Percentiles rank a stretch among this genome's conserved stretches.
Evolutionary conservation across 176 grass and related monocot genomes (phyloP).

Genomic region (Melocanna baccifera): DNA sequence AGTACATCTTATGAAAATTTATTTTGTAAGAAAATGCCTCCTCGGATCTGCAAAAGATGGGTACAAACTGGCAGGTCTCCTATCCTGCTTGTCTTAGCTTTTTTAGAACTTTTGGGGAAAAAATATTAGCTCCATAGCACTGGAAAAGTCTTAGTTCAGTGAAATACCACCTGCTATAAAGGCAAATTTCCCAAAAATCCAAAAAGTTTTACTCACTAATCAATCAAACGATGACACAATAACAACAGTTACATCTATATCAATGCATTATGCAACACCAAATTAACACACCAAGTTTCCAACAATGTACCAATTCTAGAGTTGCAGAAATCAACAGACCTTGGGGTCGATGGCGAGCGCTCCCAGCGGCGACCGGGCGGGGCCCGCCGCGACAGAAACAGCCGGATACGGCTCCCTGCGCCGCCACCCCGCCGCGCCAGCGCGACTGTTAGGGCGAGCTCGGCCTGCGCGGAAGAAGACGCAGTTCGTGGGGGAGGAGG

Average conservation of each 20-base stretch:
- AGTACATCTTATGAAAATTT: not conserved
- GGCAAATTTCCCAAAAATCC: not conserved
- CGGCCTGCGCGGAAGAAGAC: not conserved
- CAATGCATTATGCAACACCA: not conserved
- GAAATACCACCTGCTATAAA: not conserved
- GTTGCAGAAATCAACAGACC: not conserved
- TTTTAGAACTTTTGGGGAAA: not conserved
- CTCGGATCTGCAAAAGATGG: not conserved
- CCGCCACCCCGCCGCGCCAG: conserved; percentile 7
- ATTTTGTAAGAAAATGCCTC: not conserved
- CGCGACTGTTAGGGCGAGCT: not conserved
- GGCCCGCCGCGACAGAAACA: not conserved
- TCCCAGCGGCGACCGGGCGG: not conserved
- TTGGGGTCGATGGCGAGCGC: not conserved
- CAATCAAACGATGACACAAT: not conserved
- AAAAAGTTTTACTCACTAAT: not conserved
- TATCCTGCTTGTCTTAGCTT: not conserved
- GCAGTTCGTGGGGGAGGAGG: not conserved
- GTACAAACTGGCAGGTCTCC: not conserved
- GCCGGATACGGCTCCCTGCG: not conserved
- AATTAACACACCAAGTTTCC: not conserved
- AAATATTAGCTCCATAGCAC: not conserved
- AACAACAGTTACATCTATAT: not conserved
- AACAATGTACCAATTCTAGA: not conserved
- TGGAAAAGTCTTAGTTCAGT: not conserved